Conservation (phyloP, 2,329 filamentous ascomycete genomes). For the Aspergillus arachidicola region DNA sequence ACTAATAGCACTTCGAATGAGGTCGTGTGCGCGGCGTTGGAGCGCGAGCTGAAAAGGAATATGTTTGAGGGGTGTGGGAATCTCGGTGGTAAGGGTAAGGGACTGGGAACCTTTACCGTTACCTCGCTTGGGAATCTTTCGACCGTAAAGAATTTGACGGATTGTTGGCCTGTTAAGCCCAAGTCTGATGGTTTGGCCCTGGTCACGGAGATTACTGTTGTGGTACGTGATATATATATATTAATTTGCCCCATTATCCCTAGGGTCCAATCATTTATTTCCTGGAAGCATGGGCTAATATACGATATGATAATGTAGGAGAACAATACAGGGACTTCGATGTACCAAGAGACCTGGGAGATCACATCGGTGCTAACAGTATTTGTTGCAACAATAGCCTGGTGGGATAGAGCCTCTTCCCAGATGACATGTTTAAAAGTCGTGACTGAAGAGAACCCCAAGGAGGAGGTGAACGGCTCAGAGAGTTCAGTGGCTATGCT, state of each 20-base stretch:
- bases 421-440: slow-evolving; percentile 22
- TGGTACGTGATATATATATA: neutral
- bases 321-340: slow-evolving; percentile 3
- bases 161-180: slow-evolving; percentile 18
- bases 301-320: neutral
- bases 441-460: slow-evolving; percentile 8
- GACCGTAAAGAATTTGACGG: slow-evolving; percentile 8
- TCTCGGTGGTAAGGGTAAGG: slow-evolving; percentile 1
- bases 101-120: slow-evolving; percentile 15
- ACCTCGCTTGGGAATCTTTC: slow-evolving; percentile 4
- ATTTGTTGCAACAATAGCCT: slow-evolving; percentile 12
- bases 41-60: neutral
- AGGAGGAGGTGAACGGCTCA: neutral
- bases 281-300: neutral
- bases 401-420: slow-evolving; percentile 13
- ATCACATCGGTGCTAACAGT: slow-evolving; percentile 20
- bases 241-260: neutral
- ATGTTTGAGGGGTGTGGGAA: slow-evolving; percentile 10
- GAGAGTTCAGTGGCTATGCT: neutral
- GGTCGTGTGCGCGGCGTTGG: slow-evolving; percentile 2
- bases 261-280: neutral
- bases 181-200: slow-evolving; percentile 13
- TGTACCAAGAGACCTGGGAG: slow-evolving; percentile 15
- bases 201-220: slow-evolving; percentile 1
- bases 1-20: neutral